Evolutionary conservation across 345 rosid genomes (phyloP).

Genomic region (Hibiscus tridactylites): DNA sequence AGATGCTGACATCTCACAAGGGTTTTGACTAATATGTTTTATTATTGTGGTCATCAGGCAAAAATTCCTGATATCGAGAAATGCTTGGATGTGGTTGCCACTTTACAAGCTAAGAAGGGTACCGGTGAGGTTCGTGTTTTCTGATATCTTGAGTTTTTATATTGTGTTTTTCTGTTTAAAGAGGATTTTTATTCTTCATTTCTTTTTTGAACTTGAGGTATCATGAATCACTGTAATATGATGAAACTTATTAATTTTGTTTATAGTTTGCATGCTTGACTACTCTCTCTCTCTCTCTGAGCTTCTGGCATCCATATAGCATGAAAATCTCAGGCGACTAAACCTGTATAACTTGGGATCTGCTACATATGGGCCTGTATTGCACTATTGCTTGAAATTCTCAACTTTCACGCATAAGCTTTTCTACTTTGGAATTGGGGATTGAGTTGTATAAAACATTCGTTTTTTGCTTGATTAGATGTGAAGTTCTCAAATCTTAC

Average conservation of each 20-base stretch:
- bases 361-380: not conserved
- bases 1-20: not conserved
- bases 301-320: not conserved
- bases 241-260: not conserved
- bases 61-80: slow-evolving; percentile 91
- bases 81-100: slow-evolving; percentile 76
- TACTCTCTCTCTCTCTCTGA: not conserved
- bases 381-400: not conserved
- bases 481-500: not conserved
- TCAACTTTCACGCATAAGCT: not conserved
- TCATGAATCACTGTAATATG: not conserved
- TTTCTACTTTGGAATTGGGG: not conserved
- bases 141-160: not conserved
- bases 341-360: not conserved
- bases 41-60: slow-evolving; percentile 37
- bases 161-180: not conserved
- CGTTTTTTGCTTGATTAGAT: not conserved
- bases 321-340: not conserved
- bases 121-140: slow-evolving; percentile 71
- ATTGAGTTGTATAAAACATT: not conserved
- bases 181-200: not conserved
- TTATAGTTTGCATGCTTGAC: not conserved
- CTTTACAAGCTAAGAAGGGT: slow-evolving; percentile 75
- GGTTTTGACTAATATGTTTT: slow-evolving; percentile 1
- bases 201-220: not conserved